Base-by-base conservation (phyloP, 179 eudicot genomes). In the Silene vulgaris region DNA sequence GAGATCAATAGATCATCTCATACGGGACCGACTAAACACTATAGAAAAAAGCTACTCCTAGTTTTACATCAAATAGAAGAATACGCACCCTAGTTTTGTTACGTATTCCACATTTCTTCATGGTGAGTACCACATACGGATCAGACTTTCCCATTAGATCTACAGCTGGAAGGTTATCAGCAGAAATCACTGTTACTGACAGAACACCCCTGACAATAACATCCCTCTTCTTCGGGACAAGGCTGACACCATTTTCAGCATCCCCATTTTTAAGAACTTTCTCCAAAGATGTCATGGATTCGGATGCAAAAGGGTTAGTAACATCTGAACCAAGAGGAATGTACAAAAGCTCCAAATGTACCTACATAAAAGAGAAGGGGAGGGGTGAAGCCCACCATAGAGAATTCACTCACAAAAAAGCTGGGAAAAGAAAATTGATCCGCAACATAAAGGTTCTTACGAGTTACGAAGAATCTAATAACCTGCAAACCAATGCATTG, bases 331-430 rank as follows among this genome's bases (percentile, higher is more conserved):
- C 90, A 30, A 77, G 79, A 21, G 98, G 96, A 77, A 77, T 82
- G 82, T 88, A 93, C 70, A 91, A 72, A 76, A 93, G 96, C 86
- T 93, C 97, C 90, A 93, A 67, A 59, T 93, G 97, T 72, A 93
- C 98, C 98, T 95, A 77, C 80, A 81, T n/a, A 52, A 26, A 63
- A 21, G 23, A 26, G 50, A 14, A 4, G 9, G 5, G 52, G 57
- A 54, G 48, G 48, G 48, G 48, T 40, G 48, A 40, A 74, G 69
- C 72, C 21, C 28, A 13, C 60, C 59, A 21, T 67, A 21, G 74
- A 63, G 28, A 43, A 14, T 28, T 59, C n/a, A 54, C 74, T 16
- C 30, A 67, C 21, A 17, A 5, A 13, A 19, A 30, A 19, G 54
- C 4, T 8, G 20, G 19, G 14, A 12, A 17, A 16, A n/a, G 64